These are phyloP conservation scores for Malus hybrid DNA, from an alignment of 331 rosid genomes.

Conservation along the genomic window DNA sequence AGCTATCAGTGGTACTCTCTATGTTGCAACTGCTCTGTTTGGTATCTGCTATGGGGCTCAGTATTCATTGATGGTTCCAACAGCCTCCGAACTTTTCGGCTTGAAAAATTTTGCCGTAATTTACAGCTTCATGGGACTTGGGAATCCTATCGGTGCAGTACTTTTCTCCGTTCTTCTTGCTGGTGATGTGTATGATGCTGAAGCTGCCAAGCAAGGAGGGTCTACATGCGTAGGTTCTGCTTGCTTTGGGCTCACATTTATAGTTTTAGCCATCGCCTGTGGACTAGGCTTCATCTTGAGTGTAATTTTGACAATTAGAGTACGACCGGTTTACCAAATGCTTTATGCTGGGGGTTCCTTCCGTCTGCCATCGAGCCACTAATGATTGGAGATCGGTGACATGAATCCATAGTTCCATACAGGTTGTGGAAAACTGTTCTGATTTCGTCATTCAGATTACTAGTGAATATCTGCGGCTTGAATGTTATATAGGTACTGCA, in stretches of 20 bases:
- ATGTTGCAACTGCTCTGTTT: conserved; percentile 61
- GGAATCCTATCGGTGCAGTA: conserved; percentile 71
- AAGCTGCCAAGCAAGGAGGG: conserved; percentile 68
- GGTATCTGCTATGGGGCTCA: conserved; percentile 63
- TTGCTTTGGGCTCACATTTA: conserved; percentile 70
- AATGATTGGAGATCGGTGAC: conserved; percentile 1
- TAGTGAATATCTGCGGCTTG: conserved; percentile 1
- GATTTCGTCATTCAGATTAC: conserved; percentile 1
- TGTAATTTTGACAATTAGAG: conserved; percentile 48
- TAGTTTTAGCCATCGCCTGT: conserved; percentile 45
- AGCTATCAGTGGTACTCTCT: conserved; percentile 43
- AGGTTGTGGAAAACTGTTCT: conserved; percentile 2
- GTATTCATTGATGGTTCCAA: conserved; percentile 52
- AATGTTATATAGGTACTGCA: neutral
- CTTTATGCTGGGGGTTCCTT: conserved; percentile 66
- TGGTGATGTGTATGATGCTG: conserved; percentile 52
- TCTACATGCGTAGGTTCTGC: conserved; percentile 53
- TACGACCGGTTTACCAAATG: conserved; percentile 68
- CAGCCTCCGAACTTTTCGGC: conserved; percentile 68
- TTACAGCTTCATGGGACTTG: conserved; percentile 47
- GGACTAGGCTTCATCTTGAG: conserved; percentile 59
- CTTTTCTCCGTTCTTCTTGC: conserved; percentile 67
- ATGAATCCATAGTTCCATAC: neutral
- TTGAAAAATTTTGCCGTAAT: conserved; percentile 60
- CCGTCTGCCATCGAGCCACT: conserved; percentile 42